Evolutionary conservation across 2,329 filamentous ascomycete species (phyloP).

Genomic region (Fusarium oxysporum): DNA sequence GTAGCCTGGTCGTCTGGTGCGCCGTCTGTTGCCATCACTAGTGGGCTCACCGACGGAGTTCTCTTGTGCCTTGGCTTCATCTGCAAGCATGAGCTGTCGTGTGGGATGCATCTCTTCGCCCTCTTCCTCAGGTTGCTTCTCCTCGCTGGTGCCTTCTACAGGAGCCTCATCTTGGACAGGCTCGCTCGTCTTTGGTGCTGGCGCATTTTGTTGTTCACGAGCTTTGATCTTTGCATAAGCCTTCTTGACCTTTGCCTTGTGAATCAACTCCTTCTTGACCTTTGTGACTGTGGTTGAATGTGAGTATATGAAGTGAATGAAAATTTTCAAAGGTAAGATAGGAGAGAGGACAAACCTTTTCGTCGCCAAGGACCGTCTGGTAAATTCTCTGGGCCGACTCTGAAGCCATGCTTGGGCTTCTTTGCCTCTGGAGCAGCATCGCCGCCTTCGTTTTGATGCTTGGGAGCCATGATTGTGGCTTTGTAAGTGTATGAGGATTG

Average conservation of each 20-base stretch:
- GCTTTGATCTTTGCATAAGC: constrained; percentile 88
- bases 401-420: constrained; percentile 77
- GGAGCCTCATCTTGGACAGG: constrained; percentile 27
- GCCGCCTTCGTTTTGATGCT: constrained; percentile 46
- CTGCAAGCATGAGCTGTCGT: constrained; percentile 55
- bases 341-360: constrained; percentile 64
- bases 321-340: constrained; percentile 26
- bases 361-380: constrained; percentile 90
- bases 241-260: constrained; percentile 94
- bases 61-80: constrained; percentile 52
- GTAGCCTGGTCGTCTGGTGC: constrained; percentile 62
- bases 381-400: constrained; percentile 87
- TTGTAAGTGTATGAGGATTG: constrained; percentile 35
- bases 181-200: constrained; percentile 27
- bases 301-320: constrained; percentile 34
- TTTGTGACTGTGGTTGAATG: constrained; percentile 72
- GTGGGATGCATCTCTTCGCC: constrained; percentile 51
- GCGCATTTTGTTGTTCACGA: constrained; percentile 50
- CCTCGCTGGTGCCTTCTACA: constrained; percentile 26
- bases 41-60: constrained; percentile 35
- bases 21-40: constrained; percentile 50
- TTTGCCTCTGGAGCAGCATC: constrained; percentile 56
- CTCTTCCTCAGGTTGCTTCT: constrained; percentile 30
- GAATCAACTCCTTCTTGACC: constrained; percentile 89
- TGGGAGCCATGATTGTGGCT: constrained; percentile 47